Conservation (phyloP, 2,329 filamentous ascomycete genomes). For the Parasarocladium wereldwijsianum region DNA sequence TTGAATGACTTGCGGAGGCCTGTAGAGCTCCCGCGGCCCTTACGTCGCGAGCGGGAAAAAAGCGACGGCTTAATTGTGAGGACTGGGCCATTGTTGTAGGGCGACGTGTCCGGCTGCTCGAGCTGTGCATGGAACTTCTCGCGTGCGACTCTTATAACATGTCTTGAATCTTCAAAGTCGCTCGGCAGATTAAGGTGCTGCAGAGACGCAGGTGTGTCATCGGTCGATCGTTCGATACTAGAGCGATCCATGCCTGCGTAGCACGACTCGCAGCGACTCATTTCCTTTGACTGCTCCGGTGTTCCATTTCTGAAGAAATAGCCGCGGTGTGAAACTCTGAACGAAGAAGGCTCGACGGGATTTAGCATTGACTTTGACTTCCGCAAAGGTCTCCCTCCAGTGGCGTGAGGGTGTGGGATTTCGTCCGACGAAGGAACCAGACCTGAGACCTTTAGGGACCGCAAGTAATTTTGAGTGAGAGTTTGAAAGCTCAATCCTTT, state of each 20-base stretch:
- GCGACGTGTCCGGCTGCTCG: constrained; percentile 14
- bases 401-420: not conserved
- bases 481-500: constrained; percentile 3
- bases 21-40: constrained; percentile 16
- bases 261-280: constrained; percentile 6
- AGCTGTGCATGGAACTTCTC: constrained; percentile 20
- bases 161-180: too few species aligned
- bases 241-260: constrained; percentile 5
- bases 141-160: too few species aligned
- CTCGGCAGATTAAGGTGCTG: too few species aligned
- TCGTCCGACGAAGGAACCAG: not conserved
- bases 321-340: constrained; percentile 4
- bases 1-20: constrained; percentile 34
- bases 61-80: constrained; percentile 27
- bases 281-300: constrained; percentile 5
- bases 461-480: constrained; percentile 1
- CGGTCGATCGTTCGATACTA: too few species aligned
- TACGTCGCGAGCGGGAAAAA: constrained; percentile 25
- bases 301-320: constrained; percentile 7
- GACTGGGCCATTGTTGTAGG: constrained; percentile 7
- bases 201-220: too few species aligned
- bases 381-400: constrained; percentile 24
- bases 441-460: not conserved
- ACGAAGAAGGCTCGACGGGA: constrained; percentile 14
- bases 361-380: constrained; percentile 41